These are phyloP conservation scores for Nemania diffusa DNA, from an alignment of 2,329 filamentous ascomycete species.

Conservation along the genomic window DNA sequence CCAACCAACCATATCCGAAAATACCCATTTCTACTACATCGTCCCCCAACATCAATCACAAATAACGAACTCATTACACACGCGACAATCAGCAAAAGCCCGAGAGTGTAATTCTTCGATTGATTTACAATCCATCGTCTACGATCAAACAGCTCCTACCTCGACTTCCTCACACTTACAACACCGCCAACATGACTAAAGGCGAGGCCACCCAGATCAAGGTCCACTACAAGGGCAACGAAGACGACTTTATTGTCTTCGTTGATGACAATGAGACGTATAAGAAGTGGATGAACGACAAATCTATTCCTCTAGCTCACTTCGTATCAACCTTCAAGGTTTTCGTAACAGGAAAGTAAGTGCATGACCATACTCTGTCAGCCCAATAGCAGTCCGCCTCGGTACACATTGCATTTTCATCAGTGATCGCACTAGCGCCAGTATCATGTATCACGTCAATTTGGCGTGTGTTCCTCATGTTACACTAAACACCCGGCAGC, in stretches of 20 bases:
- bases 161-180: slow-evolving; percentile 11
- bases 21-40: slow-evolving; percentile 1
- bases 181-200: slow-evolving; percentile 69
- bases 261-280: slow-evolving; percentile 70
- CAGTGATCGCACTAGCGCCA: neutral
- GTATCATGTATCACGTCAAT: neutral
- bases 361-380: slow-evolving; percentile 38
- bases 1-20: slow-evolving; percentile 6
- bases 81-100: slow-evolving; percentile 6
- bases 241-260: slow-evolving; percentile 69
- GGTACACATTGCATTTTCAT: neutral
- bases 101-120: neutral
- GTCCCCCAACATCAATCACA: slow-evolving; percentile 2
- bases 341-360: slow-evolving; percentile 89
- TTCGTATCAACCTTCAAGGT: slow-evolving; percentile 91
- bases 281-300: slow-evolving; percentile 85
- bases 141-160: slow-evolving; percentile 9
- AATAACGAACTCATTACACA: slow-evolving; percentile 2
- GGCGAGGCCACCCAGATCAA: slow-evolving; percentile 78
- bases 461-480: neutral
- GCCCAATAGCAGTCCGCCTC: neutral
- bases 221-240: slow-evolving; percentile 83
- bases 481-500: too few relatives aligned
- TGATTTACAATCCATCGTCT: neutral
- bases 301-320: slow-evolving; percentile 80